Evolutionary conservation across 2,329 filamentous ascomycete genomes (phyloP).

Genomic region (Madurella mycetomatis): DNA sequence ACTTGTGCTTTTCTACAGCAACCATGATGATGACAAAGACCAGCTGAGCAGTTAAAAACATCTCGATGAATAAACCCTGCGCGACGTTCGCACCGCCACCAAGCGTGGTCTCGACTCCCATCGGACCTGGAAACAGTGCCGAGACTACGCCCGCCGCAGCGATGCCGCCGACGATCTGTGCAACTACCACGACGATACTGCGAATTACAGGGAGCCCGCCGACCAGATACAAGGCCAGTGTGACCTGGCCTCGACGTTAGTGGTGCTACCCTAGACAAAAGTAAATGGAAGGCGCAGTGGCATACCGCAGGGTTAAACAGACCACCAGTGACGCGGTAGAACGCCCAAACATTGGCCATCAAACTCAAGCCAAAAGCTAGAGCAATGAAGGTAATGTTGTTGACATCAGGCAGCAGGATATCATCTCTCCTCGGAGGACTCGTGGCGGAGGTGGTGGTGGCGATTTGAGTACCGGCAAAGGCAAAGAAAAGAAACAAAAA

Average conservation of each 20-base stretch:
- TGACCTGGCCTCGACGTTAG: constrained; percentile 31
- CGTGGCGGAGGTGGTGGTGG: constrained; percentile 19
- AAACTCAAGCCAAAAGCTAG: constrained; percentile 42
- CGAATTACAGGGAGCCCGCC: constrained; percentile 46
- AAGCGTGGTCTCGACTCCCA: constrained; percentile 46
- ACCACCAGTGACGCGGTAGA: constrained; percentile 44
- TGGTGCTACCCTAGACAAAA: too few species aligned
- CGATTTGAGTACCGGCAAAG: constrained; percentile 33
- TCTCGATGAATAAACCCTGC: constrained; percentile 57
- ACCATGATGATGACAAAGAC: constrained; percentile 61
- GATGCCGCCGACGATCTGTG: constrained; percentile 52
- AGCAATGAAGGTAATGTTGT: constrained; percentile 35
- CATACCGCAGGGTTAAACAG: constrained; percentile 39
- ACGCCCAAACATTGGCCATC: constrained; percentile 46
- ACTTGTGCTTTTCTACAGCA: constrained; percentile 62
- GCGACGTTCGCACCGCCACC: constrained; percentile 40
- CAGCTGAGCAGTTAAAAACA: constrained; percentile 56
- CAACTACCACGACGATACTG: constrained; percentile 42
- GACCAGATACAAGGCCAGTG: constrained; percentile 48
- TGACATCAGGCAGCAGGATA: constrained; percentile 17
- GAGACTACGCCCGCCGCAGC: constrained; percentile 52
- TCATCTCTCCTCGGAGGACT: constrained; percentile 2
- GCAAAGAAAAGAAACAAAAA: constrained; percentile 42
- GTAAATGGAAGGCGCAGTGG: neutral
- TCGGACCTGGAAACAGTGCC: constrained; percentile 48